Base-by-base conservation (phyloP, 73 alveolate genomes). In the Tetrahymena thermophila region DNA sequence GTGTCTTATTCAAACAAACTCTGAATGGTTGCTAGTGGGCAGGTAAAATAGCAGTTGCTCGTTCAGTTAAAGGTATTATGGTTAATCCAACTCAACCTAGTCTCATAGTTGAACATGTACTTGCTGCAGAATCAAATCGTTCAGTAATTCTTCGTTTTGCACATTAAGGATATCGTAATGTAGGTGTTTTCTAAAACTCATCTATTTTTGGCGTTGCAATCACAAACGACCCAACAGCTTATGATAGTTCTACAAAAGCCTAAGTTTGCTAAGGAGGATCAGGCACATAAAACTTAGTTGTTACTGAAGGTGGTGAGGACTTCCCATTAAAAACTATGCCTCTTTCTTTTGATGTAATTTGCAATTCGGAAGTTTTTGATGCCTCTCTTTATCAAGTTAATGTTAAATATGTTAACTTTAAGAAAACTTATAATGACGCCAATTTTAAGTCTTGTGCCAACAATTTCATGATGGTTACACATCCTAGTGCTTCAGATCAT, bases 391-490 rank as follows among this genome's bases (percentile, higher is more conserved):
- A 85, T 37, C 28, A 85, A 44, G 94, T 50, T 14, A 50, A 43
- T 43, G 95, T 95, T 35, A 31, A 85, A 43, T 95, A 85, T 85
- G 95, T 28, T 43, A 50, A 56, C 15, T 95, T 58, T 35, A 95
- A 42, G 56, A 56, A 83, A 31, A 31, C 35, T 19, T 95, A 95
- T 44, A 84, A 35, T 16, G 85, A 43, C 34, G 28, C 43, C 31
- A 58, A 58, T 23, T 58, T 58, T 9, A 43, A 50, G 3, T 44
- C 85, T 3, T 95, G 96, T 56, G 35, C 83, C 28, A 85, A 95
- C 35, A 95, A 95, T 38, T 94, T 85, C 23, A 94, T 85, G 40
- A 85, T 95, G 56, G 93, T 89, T 44, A 56, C 93, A 43, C 93
- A 95, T 35, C 34, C 35, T 31, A 50, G 84, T 21, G 96, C 96